A percentile compares a stretch with the other conserved stretches of the same genome.
phyloP scores from a whole-genome alignment of 441 rosid species.

The Populus hybrid region DNA sequence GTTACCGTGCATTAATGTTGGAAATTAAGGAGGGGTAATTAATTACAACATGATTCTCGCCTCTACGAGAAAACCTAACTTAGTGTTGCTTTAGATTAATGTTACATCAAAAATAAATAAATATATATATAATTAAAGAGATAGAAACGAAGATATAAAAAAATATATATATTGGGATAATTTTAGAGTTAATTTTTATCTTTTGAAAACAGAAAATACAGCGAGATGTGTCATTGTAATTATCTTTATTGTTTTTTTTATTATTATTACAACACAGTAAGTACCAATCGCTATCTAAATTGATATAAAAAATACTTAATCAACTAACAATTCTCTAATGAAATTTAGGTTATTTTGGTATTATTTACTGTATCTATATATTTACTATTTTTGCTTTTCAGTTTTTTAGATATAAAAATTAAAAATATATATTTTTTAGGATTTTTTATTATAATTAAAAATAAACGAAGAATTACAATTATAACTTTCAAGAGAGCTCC shows the following conservation, averaged over 20 bases:
- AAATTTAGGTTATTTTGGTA: background rate
- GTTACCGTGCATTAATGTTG: no score
- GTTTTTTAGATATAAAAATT: background rate
- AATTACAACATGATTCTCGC: background rate
- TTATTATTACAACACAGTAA: background rate
- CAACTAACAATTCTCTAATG: background rate
- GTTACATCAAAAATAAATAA: background rate
- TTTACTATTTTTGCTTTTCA: background rate
- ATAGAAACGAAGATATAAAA: no score
- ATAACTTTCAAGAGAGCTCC: no score
- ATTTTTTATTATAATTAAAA: no score
- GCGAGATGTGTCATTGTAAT: no score
- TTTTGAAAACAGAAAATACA: no score
- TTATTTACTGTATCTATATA: background rate
- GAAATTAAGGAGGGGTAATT: no score
- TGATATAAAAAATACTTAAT: no score
- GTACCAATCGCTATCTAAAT: background rate
- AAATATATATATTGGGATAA: background rate
- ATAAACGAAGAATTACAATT: no score
- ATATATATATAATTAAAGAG: no score
- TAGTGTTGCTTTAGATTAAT: background rate
- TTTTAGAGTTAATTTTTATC: no score
- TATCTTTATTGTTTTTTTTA: background rate
- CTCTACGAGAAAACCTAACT: background rate
- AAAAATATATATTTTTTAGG: no score